Evolutionary conservation across 139 green algal species (phyloP).

Genomic region (Coelastrella sp.): DNA sequence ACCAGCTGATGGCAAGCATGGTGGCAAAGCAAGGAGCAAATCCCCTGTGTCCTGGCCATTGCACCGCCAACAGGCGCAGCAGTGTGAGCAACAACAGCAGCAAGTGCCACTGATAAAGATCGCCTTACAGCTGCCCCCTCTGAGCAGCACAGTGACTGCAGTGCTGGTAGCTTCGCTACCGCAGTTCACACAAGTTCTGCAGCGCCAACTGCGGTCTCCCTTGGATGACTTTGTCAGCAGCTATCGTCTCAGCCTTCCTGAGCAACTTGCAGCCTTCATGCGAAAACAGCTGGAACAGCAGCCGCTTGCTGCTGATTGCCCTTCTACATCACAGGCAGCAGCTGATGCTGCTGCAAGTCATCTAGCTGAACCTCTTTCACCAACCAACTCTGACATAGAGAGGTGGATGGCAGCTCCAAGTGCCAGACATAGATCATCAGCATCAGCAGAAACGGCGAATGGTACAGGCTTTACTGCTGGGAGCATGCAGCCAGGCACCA

Average conservation of each 20-base stretch:
- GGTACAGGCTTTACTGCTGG: background rate
- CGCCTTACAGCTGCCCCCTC: conserved; percentile 7
- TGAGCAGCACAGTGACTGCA: background rate
- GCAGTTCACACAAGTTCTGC: background rate
- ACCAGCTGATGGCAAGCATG: background rate
- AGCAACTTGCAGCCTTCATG: background rate
- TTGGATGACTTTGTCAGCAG: background rate
- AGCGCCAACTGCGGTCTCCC: background rate
- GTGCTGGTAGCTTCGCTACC: conserved; percentile 1
- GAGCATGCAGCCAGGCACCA: no score
- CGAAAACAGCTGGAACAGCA: background rate
- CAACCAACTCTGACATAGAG: background rate
- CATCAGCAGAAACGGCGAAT: background rate
- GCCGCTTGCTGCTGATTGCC: no score
- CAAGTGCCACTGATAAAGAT: background rate
- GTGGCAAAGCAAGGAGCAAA: no score
- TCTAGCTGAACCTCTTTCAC: background rate
- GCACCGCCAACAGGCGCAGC: background rate
- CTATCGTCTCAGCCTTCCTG: background rate
- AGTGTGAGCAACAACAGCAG: conserved; percentile 16
- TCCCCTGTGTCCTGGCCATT: no score
- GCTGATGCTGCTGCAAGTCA: background rate
- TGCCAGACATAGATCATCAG: background rate
- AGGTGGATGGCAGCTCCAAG: conserved; percentile 21
- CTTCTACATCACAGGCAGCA: background rate